Evolutionary conservation across 192 early-diverging fungal genomes (phyloP).

Genomic region (Gamsiella multidivaricata): DNA sequence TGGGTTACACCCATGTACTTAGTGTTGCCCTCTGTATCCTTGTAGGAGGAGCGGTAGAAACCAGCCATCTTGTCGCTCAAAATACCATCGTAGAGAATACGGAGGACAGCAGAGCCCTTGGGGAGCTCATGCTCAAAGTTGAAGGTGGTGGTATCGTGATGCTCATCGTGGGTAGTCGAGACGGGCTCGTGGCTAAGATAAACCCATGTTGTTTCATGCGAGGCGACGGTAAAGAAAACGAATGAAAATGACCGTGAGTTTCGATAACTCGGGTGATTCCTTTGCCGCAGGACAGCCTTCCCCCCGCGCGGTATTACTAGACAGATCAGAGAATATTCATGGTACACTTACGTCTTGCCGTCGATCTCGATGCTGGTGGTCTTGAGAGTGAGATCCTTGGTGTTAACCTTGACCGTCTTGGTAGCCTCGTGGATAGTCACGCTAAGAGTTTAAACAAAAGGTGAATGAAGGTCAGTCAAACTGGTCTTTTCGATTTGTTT

Average conservation of each 20-base stretch:
- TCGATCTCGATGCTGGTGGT: slow-evolving; percentile 71
- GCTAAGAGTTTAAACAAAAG: slow-evolving; percentile 6
- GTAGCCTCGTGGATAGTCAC: slow-evolving; percentile 54
- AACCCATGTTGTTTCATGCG: not conserved
- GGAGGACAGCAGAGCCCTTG: slow-evolving; percentile 61
- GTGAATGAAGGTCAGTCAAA: not conserved
- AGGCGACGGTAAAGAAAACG: not conserved
- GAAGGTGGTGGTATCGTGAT: slow-evolving; percentile 64
- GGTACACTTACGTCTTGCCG: slow-evolving; percentile 54
- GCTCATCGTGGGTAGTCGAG: slow-evolving; percentile 56
- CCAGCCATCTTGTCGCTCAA: slow-evolving; percentile 93
- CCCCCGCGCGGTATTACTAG: too few species aligned
- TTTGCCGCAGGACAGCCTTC: too few species aligned
- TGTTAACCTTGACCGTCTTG: slow-evolving; percentile 68
- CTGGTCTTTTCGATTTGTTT: too few species aligned
- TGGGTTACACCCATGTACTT: slow-evolving; percentile 92
- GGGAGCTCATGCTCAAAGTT: slow-evolving; percentile 67
- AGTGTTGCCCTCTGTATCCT: slow-evolving; percentile 52
- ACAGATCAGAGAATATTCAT: not conserved
- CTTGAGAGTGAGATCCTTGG: slow-evolving; percentile 72
- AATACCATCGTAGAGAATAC: slow-evolving; percentile 70
- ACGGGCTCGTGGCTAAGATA: slow-evolving; percentile 42
- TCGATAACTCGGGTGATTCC: too few species aligned
- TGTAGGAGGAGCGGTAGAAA: slow-evolving; percentile 90
- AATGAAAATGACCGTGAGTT: too few species aligned